Evolutionary conservation across 352 stramenopile species (phyloP).

Genomic region (Globisporangium cylindrosporum): DNA sequence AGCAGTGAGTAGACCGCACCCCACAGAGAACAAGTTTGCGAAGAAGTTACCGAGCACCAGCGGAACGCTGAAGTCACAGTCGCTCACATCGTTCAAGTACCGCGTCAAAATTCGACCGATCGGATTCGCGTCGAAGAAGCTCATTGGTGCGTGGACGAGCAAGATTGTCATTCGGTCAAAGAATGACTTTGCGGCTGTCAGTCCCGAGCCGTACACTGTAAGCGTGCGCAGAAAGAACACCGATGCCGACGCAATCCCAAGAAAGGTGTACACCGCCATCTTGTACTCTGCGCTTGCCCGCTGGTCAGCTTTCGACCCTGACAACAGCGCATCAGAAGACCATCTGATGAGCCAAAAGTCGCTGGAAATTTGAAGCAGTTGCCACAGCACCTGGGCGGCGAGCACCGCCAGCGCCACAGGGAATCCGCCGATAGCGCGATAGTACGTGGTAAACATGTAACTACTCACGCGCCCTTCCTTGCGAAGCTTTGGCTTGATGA

Average conservation of each 20-base stretch:
- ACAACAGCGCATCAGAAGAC: neutral
- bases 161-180: constrained; percentile 27
- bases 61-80: neutral
- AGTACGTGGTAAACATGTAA: neutral
- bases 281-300: neutral
- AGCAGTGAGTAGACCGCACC: constrained; percentile 77
- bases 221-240: neutral
- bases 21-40: constrained; percentile 66
- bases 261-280: neutral
- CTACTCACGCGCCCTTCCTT: neutral
- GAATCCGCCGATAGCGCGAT: constrained; percentile 22
- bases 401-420: constrained; percentile 14
- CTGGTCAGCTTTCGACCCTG: too few species aligned
- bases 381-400: constrained; percentile 45
- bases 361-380: constrained; percentile 52
- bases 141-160: constrained; percentile 35
- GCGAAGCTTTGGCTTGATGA: constrained; percentile 6
- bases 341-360: constrained; percentile 62
- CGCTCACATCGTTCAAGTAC: constrained; percentile 19
- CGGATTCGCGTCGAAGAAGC: constrained; percentile 46
- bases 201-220: neutral
- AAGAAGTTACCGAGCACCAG: constrained; percentile 14
- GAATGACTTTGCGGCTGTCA: constrained; percentile 19
- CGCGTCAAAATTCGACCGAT: constrained; percentile 36
- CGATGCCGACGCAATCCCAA: neutral